Evolutionary conservation across 2,329 filamentous ascomycete species (phyloP).

Genomic region (Didymella glomerata): DNA sequence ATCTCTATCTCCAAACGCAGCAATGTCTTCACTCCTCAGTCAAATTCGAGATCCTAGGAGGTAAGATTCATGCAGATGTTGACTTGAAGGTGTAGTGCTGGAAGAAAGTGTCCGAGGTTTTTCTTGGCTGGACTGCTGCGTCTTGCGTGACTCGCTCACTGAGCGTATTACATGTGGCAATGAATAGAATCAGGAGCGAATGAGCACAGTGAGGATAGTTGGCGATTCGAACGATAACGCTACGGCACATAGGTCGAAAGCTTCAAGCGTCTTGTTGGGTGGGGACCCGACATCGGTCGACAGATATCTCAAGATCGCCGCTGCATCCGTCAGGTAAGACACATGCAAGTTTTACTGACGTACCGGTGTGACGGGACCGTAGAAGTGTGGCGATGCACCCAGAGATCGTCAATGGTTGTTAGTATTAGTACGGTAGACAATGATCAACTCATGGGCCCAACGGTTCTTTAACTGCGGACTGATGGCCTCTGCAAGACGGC

Average conservation of each 20-base stretch:
- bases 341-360: background rate
- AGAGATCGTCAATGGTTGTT: too few species aligned
- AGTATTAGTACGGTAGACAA: too few species aligned
- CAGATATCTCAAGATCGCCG: background rate
- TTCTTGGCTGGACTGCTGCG: too few species aligned
- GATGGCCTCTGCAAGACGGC: too few species aligned
- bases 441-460: background rate
- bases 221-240: too few species aligned
- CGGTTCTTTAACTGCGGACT: background rate
- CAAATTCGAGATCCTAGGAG: too few species aligned
- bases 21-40: too few species aligned
- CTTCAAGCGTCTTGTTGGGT: background rate
- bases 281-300: background rate
- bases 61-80: too few species aligned
- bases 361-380: background rate
- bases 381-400: too few species aligned
- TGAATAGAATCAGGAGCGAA: background rate
- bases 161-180: background rate
- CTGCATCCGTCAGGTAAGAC: background rate
- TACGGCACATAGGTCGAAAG: background rate
- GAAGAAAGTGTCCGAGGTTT: too few species aligned
- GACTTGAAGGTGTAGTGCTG: too few species aligned
- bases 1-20: too few species aligned
- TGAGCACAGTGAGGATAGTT: background rate
- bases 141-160: background rate